These are phyloP conservation scores for Reutealis trisperma DNA, from an alignment of 345 rosid genomes.

Conservation along the genomic window DNA sequence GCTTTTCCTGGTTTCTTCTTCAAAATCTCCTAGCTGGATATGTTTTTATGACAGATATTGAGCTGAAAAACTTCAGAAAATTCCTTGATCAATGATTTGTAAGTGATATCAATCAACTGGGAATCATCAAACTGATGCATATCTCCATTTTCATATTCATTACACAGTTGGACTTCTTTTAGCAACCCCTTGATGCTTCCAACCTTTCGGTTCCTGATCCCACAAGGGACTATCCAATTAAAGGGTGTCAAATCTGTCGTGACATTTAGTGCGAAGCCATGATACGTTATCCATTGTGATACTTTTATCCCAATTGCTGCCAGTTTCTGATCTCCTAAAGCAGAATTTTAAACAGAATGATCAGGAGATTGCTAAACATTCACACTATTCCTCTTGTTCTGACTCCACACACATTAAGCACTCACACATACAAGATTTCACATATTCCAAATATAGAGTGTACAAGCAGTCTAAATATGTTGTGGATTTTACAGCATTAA, in stretches of 20 bases:
- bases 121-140: constrained; percentile 24
- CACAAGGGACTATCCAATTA: constrained; percentile 71
- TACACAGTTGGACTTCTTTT: constrained; percentile 20
- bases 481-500: neutral
- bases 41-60: constrained; percentile 20
- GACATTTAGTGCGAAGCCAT: constrained; percentile 81
- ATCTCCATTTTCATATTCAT: neutral
- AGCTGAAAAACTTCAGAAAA: constrained; percentile 73
- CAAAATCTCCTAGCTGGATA: neutral
- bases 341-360: constrained; percentile 20
- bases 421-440: too few species aligned
- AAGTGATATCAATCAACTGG: constrained; percentile 45
- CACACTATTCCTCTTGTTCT: neutral
- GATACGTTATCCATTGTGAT: constrained; percentile 73
- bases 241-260: constrained; percentile 77
- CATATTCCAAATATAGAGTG: neutral
- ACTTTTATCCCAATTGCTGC: constrained; percentile 83
- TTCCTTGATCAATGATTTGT: constrained; percentile 56
- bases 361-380: constrained; percentile 4
- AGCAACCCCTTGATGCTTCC: constrained; percentile 63
- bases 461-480: neutral
- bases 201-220: constrained; percentile 61
- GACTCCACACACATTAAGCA: neutral
- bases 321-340: constrained; percentile 63
- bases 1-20: neutral